phyloP scores from a whole-genome alignment of 2,329 filamentous ascomycete genomes.

The Venturia nashicola region DNA sequence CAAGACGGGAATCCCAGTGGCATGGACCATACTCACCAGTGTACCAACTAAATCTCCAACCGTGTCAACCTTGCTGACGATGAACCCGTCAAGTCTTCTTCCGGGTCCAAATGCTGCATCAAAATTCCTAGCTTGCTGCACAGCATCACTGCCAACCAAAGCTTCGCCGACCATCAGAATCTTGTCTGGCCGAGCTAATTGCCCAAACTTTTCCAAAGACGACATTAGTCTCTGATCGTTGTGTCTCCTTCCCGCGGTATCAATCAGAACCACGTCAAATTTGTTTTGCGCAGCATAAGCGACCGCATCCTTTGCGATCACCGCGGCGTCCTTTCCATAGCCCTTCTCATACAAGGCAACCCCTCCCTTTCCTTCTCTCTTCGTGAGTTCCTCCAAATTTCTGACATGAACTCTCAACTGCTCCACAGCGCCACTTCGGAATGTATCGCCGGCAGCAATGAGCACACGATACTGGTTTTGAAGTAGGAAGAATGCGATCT shows the following conservation, averaged over 20 bases:
- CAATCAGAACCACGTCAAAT: slow-evolving; percentile 91
- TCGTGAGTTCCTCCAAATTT: slow-evolving; percentile 79
- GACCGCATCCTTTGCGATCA: slow-evolving; percentile 92
- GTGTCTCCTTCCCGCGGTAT: slow-evolving; percentile 87
- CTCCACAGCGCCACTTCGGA: slow-evolving; percentile 92
- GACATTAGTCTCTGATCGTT: slow-evolving; percentile 96
- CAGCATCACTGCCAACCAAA: slow-evolving; percentile 87
- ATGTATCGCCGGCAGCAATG: slow-evolving; percentile 90
- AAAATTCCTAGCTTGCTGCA: slow-evolving; percentile 93
- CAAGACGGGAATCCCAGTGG: slow-evolving; percentile 88
- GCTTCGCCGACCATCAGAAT: slow-evolving; percentile 96
- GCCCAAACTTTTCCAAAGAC: slow-evolving; percentile 91
- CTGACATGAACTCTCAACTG: slow-evolving; percentile 91
- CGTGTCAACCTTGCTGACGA: slow-evolving; percentile 97
- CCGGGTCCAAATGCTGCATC: slow-evolving; percentile 79
- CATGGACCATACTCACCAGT: slow-evolving; percentile 92
- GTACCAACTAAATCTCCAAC: slow-evolving; percentile 99
- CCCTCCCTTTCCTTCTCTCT: slow-evolving; percentile 64
- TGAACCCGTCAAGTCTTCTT: slow-evolving; percentile 82
- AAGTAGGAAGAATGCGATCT: slow-evolving; percentile 94
- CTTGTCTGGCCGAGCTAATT: slow-evolving; percentile 92
- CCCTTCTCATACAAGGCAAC: slow-evolving; percentile 95
- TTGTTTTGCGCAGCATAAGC: slow-evolving; percentile 58
- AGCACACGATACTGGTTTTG: slow-evolving; percentile 96
- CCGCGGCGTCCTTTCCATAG: slow-evolving; percentile 94